Evolutionary conservation across 768 basidiomycete species (phyloP).

Genomic region (Tylopilus rubrobrunneus): DNA sequence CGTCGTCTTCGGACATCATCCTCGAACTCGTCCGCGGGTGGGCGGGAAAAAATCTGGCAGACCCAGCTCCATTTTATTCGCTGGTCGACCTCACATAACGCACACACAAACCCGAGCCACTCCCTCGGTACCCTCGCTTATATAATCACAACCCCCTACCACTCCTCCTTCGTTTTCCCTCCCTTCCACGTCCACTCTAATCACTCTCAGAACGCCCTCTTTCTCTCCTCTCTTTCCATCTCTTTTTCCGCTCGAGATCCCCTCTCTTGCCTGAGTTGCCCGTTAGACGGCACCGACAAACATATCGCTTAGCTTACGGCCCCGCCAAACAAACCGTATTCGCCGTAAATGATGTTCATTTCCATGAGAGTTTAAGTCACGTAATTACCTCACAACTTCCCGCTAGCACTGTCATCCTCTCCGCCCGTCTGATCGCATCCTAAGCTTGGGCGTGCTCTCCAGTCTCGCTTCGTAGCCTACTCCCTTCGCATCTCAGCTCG

Average conservation of each 20-base stretch:
- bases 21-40: constrained; percentile 1
- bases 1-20: constrained; percentile 31
- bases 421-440: no score
- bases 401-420: background rate
- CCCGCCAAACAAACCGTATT: background rate
- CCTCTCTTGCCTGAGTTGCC: no score
- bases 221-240: background rate
- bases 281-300: constrained; percentile 5
- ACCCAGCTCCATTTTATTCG: constrained; percentile 21
- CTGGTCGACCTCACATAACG: background rate
- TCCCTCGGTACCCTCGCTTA: constrained; percentile 9
- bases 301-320: background rate
- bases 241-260: background rate
- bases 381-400: background rate
- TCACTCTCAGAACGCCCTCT: constrained; percentile 1
- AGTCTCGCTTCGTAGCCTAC: background rate
- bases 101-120: constrained; percentile 14
- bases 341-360: constrained; percentile 4
- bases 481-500: background rate
- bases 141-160: background rate
- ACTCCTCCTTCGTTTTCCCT: background rate
- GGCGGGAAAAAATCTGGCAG: background rate
- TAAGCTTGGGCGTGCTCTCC: background rate
- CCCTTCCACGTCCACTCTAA: background rate
- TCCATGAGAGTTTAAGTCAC: background rate